Evolutionary conservation across 2,329 filamentous ascomycete species (phyloP).

Genomic region (Geoglossum cookeanum): DNA sequence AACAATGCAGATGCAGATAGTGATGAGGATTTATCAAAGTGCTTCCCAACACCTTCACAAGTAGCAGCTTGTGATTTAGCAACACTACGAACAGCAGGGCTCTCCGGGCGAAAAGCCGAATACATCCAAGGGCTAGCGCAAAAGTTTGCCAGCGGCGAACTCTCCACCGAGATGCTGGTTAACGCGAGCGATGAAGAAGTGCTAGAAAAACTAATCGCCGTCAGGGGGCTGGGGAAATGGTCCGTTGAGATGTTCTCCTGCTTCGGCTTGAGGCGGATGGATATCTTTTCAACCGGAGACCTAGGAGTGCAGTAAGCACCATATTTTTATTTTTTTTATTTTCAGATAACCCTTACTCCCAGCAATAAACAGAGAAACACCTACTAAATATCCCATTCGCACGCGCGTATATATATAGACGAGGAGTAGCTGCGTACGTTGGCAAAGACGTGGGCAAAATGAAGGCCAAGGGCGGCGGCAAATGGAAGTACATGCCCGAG

Average conservation of each 20-base stretch:
- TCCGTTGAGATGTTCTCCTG: conserved; percentile 96
- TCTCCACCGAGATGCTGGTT: conserved; percentile 57
- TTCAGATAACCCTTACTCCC: no score
- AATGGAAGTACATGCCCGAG: conserved; percentile 97
- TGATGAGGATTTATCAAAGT: conserved; percentile 11
- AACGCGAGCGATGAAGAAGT: conserved; percentile 72
- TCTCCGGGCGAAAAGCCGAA: conserved; percentile 89
- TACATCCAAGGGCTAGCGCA: conserved; percentile 74
- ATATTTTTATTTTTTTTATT: no score
- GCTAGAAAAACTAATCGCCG: conserved; percentile 61
- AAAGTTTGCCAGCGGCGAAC: conserved; percentile 57
- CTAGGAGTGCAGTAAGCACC: conserved; percentile 60
- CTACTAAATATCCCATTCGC: no score
- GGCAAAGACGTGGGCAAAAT: conserved; percentile 71
- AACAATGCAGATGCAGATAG: conserved; percentile 16
- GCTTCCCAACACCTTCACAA: conserved; percentile 59
- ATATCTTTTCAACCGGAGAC: conserved; percentile 85
- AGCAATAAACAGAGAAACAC: no score
- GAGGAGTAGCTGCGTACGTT: conserved; percentile 76
- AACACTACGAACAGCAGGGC: conserved; percentile 60
- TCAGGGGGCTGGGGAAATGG: conserved; percentile 76
- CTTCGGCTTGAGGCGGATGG: conserved; percentile 84
- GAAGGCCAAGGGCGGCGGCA: conserved; percentile 58
- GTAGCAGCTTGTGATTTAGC: conserved; percentile 46
- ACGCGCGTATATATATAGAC: conserved; percentile 18